Base-by-base conservation (phyloP, 129 eudicot species). In the Artemisia tridentata region DNA sequence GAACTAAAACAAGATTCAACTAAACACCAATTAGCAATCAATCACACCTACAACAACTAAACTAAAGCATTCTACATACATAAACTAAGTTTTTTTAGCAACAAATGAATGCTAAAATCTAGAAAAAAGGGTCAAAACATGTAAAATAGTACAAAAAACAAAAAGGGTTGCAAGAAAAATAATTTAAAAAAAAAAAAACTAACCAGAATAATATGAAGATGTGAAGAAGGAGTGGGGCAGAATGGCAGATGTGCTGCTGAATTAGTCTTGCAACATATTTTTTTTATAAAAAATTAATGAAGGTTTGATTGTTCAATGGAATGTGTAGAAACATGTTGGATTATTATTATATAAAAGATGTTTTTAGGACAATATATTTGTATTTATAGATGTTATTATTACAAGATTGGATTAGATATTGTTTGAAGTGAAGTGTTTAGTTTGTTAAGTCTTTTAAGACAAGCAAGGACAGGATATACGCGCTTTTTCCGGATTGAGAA, bases 291-390 rank as follows among this genome's bases (percentile, higher is more conserved):
- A 13, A 1, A n/a, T n/a, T n/a, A n/a, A n/a, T n/a, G n/a, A 38
- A 27, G n/a, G 64, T 51, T 73, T 73, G 78, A 73, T 73, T 51
- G 64, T 73, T 73, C 71, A 64, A 64, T 12, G 77, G 77, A 64
- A 73, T 69, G 74, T 34, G 75, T 55, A 21, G 20, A 52, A 64
- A 63, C 62, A 50, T 49, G 45, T 38, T 38, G 45, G 45, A 38
- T 38, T 7, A 38, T n/a, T n/a, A n/a, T 38, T 38, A 38, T 38
- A 38, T 38, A 34, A 34, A 34, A 34, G 1, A 34, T 34, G 41
- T 5, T 38, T 7, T 38, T 7, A 38, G 45, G 45, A 38, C 45
- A 38, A 38, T 38, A 38, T 38, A 38, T 7, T 38, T 38, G 45
- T 38, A 38, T 38, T 38, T 38, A 38, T 38, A 7, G 45, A 7